These are phyloP conservation scores for Lachnellula arida DNA, from an alignment of 2,329 filamentous ascomycete genomes.

Conservation along the genomic window DNA sequence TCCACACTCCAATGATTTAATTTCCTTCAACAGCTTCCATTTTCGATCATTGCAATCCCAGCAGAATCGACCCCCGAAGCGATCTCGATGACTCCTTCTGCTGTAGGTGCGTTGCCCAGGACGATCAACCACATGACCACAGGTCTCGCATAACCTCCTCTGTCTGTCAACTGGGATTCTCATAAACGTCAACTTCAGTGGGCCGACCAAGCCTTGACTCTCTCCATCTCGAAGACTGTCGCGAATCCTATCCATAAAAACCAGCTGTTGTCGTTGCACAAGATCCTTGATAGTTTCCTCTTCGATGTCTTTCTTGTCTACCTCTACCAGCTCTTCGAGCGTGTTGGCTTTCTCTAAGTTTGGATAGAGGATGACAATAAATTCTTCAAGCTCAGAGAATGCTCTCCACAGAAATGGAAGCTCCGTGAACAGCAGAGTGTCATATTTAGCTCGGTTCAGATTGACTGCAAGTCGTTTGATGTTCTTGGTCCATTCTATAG, in stretches of 20 bases:
- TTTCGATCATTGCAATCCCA: not conserved
- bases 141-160: not conserved
- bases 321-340: not conserved
- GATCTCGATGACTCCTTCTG: not conserved
- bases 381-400: not conserved
- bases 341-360: not conserved
- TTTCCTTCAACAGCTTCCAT: not conserved
- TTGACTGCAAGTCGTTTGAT: not conserved
- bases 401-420: not conserved
- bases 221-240: not conserved
- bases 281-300: not conserved
- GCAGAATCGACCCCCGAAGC: not conserved
- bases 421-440: not conserved
- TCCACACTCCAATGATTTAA: too few relatives aligned
- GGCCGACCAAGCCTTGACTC: not conserved
- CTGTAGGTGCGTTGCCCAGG: not conserved
- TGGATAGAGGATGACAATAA: not conserved
- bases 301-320: not conserved
- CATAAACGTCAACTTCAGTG: not conserved
- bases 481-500: not conserved
- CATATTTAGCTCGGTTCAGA: not conserved
- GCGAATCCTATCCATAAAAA: not conserved
- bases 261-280: not conserved
- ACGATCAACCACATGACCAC: not conserved
- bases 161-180: not conserved